Conservation (phyloP, 169 alveolate genomes). For the Perkinsus olseni region DNA sequence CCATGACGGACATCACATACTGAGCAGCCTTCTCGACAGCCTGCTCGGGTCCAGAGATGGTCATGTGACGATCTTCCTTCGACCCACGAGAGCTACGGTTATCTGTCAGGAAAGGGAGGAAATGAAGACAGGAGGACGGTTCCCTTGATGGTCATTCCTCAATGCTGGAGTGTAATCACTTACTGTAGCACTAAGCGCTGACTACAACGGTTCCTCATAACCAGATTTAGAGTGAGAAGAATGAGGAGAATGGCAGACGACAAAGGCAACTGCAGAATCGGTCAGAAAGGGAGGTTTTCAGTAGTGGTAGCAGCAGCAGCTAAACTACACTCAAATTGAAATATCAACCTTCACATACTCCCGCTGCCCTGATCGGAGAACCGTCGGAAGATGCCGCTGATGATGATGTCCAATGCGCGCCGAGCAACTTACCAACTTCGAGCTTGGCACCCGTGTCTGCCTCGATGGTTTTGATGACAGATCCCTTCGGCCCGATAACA, state of each 20-base stretch:
- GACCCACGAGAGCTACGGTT: background rate
- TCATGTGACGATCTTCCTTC: background rate
- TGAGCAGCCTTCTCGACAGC: background rate
- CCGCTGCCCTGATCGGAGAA: background rate
- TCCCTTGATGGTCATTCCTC: background rate
- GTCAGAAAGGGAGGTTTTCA: background rate
- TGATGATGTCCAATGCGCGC: background rate
- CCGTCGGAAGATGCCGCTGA: background rate
- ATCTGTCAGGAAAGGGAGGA: background rate
- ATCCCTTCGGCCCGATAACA: background rate
- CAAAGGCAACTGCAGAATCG: background rate
- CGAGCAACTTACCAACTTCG: background rate
- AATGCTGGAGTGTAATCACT: background rate
- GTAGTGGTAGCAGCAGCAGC: background rate
- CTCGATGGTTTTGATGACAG: background rate
- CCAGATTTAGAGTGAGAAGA: background rate
- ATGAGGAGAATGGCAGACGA: background rate
- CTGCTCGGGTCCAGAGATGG: background rate
- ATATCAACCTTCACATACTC: background rate
- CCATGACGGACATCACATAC: background rate
- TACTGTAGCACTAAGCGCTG: background rate
- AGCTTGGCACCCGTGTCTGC: background rate
- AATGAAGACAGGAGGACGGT: background rate
- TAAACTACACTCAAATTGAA: background rate
- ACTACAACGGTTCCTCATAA: background rate